Evolutionary conservation across 805 yeast species (phyloP).

Genomic region (Sugiyamaella marilandica): DNA sequence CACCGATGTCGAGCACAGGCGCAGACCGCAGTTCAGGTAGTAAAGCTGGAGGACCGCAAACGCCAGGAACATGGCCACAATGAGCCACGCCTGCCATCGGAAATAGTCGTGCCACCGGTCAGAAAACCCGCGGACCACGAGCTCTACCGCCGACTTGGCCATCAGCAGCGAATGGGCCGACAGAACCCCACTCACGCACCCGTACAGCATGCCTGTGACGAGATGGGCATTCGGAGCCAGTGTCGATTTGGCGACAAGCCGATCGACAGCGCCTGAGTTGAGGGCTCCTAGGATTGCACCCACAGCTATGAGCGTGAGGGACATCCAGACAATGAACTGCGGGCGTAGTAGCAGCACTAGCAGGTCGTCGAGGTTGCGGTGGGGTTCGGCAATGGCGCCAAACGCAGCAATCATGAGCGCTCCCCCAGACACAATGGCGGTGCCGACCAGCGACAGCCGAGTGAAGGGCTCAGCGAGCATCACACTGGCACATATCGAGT

Average conservation of each 20-base stretch:
- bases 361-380: constrained; percentile 46
- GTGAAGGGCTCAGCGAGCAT: constrained; percentile 68
- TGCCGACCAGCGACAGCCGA: constrained; percentile 52
- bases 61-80: constrained; percentile 50
- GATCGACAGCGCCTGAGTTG: constrained; percentile 4
- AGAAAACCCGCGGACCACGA: constrained; percentile 44
- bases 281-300: constrained; percentile 23
- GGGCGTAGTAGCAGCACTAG: constrained; percentile 38
- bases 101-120: constrained; percentile 38
- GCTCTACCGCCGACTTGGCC: constrained; percentile 80
- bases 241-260: not conserved
- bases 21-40: constrained; percentile 68
- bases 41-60: constrained; percentile 69
- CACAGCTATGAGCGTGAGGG: constrained; percentile 33
- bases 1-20: constrained; percentile 65
- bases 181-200: constrained; percentile 65
- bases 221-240: constrained; percentile 18
- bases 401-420: constrained; percentile 73
- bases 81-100: constrained; percentile 43
- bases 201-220: constrained; percentile 57
- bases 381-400: constrained; percentile 56
- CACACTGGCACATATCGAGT: constrained; percentile 65
- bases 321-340: constrained; percentile 57
- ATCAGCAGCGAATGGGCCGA: constrained; percentile 81
- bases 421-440: constrained; percentile 62